Conservation (phyloP, 2,329 filamentous ascomycete genomes). For the Allantophomopsis lycopodina region DNA sequence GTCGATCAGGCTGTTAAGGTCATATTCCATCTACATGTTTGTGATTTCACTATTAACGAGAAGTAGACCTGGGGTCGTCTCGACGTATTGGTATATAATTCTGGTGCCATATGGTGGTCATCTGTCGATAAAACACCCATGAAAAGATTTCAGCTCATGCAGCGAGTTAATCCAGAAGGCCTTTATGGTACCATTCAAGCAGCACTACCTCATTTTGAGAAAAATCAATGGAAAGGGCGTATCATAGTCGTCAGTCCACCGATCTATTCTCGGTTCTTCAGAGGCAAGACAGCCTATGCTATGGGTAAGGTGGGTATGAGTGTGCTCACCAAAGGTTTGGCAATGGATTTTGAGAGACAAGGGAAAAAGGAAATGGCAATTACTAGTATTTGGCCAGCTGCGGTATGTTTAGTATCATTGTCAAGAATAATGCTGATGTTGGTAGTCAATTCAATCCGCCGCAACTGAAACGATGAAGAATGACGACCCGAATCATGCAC, state of each 20-base stretch:
- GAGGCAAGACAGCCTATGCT: slow-evolving; percentile 77
- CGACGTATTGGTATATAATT: slow-evolving; percentile 71
- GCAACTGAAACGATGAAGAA: slow-evolving; percentile 45
- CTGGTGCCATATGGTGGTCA: slow-evolving; percentile 77
- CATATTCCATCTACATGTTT: neutral
- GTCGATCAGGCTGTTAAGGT: slow-evolving; percentile 40
- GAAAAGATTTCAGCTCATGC: slow-evolving; percentile 69
- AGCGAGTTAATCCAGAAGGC: slow-evolving; percentile 60
- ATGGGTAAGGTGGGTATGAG: slow-evolving; percentile 71
- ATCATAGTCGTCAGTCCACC: slow-evolving; percentile 73
- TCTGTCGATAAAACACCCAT: slow-evolving; percentile 59
- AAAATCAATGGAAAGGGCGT: slow-evolving; percentile 38
- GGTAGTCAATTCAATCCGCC: slow-evolving; percentile 55
- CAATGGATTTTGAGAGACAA: slow-evolving; percentile 60
- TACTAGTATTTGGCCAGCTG: slow-evolving; percentile 72
- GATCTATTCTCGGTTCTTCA: slow-evolving; percentile 74
- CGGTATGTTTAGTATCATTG: slow-evolving; percentile 29
- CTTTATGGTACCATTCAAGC: slow-evolving; percentile 62
- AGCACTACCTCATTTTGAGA: slow-evolving; percentile 49
- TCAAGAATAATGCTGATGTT: neutral
- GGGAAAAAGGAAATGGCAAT: slow-evolving; percentile 57
- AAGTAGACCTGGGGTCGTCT: slow-evolving; percentile 41
- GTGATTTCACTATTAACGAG: neutral
- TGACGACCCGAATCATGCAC: slow-evolving; percentile 28
- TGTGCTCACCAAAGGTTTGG: slow-evolving; percentile 66